These are phyloP conservation scores for Ceratocystis destructans DNA, from an alignment of 2,329 filamentous ascomycete genomes.

Conservation along the genomic window DNA sequence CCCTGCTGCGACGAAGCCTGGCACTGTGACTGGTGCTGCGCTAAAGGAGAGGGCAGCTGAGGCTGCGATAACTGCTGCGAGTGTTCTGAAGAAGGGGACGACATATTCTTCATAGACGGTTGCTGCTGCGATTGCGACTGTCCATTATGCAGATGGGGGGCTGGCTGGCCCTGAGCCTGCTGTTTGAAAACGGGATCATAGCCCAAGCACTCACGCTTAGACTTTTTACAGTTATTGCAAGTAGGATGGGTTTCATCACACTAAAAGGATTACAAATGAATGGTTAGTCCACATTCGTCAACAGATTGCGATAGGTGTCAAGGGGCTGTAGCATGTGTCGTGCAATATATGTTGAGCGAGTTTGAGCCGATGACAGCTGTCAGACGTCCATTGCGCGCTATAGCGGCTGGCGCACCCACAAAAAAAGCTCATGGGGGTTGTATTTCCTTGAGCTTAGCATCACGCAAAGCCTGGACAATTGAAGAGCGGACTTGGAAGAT, in stretches of 20 bases:
- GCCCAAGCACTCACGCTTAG: constrained; percentile 71
- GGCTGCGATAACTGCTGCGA: constrained; percentile 4
- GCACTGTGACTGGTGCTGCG: background rate
- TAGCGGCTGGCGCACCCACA: constrained; percentile 1
- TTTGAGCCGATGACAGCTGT: constrained; percentile 11
- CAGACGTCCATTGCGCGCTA: background rate
- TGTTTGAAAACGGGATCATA: constrained; percentile 81
- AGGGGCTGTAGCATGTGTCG: constrained; percentile 8
- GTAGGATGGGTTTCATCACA: constrained; percentile 92
- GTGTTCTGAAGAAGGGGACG: constrained; percentile 13
- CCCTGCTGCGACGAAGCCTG: constrained; percentile 4
- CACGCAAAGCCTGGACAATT: background rate
- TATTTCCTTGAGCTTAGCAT: background rate
- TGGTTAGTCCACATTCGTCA: constrained; percentile 20
- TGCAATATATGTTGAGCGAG: constrained; percentile 6
- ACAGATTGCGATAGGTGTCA: background rate
- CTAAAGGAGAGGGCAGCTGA: constrained; percentile 1
- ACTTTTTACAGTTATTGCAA: constrained; percentile 82
- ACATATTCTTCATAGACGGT: background rate
- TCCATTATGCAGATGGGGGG: constrained; percentile 13
- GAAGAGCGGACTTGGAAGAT: background rate
- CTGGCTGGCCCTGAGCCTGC: constrained; percentile 34
- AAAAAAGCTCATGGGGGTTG: background rate
- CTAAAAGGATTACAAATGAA: constrained; percentile 34
- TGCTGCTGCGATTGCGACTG: constrained; percentile 11